A percentile compares a stretch with the other conserved stretches of the same genome.
phyloP scores from a whole-genome alignment of 441 rosid genomes.

The Aquilaria agallochum region DNA sequence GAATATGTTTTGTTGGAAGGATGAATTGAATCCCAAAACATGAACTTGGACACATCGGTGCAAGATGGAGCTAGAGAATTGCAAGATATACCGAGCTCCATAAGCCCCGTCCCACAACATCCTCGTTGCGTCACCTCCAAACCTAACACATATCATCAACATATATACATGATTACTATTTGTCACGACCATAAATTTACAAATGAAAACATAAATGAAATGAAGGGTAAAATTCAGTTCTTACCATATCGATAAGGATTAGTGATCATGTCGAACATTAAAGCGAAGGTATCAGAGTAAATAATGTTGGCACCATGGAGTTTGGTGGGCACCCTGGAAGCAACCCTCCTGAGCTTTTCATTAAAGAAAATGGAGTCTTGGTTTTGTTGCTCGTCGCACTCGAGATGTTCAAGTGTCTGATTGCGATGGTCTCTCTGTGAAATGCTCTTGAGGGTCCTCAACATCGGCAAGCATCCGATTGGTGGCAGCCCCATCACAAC shows the following conservation, averaged over 20 bases:
- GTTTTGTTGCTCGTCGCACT: constrained; percentile 30
- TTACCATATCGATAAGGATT: constrained; percentile 47
- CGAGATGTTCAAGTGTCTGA: constrained; percentile 2
- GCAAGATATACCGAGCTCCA: constrained; percentile 42
- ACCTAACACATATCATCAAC: constrained; percentile 20
- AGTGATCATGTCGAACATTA: constrained; percentile 35
- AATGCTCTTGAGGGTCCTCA: constrained; percentile 27
- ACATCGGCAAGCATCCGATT: constrained; percentile 50
- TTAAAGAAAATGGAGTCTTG: constrained; percentile 32
- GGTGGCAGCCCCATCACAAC: constrained; percentile 51
- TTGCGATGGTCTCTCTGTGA: constrained; percentile 1
- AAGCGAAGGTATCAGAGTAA: constrained; percentile 33
- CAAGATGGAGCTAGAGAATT: constrained; percentile 26
- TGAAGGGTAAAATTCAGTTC: not conserved
- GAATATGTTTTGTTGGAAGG: constrained; percentile 11
- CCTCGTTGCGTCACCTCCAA: constrained; percentile 36
- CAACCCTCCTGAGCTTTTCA: constrained; percentile 25
- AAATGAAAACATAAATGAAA: no score
- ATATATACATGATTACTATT: not conserved
- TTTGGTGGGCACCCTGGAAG: constrained; percentile 11
- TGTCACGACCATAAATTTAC: not conserved
- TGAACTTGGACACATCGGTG: constrained; percentile 25
- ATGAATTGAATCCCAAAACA: constrained; percentile 52
- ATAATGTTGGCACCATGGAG: constrained; percentile 25
- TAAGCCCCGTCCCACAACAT: constrained; percentile 45